phyloP scores from a whole-genome alignment of 345 rosid genomes.

The Erucastrum elatum region DNA sequence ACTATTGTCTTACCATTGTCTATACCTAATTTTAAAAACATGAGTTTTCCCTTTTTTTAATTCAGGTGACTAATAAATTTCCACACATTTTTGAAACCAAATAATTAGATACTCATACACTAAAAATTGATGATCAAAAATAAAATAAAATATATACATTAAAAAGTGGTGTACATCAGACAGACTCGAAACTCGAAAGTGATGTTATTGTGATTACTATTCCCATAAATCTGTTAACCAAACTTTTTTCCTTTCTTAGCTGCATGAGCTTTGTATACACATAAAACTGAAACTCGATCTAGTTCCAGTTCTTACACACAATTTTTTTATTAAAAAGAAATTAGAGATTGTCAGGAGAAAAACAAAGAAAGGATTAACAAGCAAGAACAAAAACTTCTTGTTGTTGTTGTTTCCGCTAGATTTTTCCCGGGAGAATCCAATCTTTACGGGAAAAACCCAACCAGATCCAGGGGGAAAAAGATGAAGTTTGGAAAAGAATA shows the following conservation, averaged over 20 bases:
- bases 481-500: conserved; percentile 91
- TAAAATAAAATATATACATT: too few relatives aligned
- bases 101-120: not conserved
- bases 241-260: not conserved
- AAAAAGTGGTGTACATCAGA: not conserved
- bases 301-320: not conserved
- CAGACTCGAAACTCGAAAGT: not conserved
- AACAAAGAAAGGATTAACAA: not conserved
- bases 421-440: conserved; percentile 11
- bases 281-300: not conserved
- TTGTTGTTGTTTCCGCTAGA: not conserved
- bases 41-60: too few relatives aligned
- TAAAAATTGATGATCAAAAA: too few relatives aligned
- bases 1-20: too few relatives aligned
- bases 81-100: not conserved
- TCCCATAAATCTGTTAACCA: not conserved
- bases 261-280: conserved; percentile 4
- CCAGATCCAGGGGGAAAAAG: conserved; percentile 30
- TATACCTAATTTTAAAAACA: too few relatives aligned
- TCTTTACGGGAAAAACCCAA: conserved; percentile 1
- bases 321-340: not conserved
- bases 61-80: not conserved
- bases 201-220: not conserved
- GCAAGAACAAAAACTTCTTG: not conserved
- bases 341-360: not conserved